Percentiles rank a stretch among this genome's conserved stretches.
phyloP scores from a whole-genome alignment of 2,329 filamentous ascomycete genomes.

The Venturia aucupariae region DNA sequence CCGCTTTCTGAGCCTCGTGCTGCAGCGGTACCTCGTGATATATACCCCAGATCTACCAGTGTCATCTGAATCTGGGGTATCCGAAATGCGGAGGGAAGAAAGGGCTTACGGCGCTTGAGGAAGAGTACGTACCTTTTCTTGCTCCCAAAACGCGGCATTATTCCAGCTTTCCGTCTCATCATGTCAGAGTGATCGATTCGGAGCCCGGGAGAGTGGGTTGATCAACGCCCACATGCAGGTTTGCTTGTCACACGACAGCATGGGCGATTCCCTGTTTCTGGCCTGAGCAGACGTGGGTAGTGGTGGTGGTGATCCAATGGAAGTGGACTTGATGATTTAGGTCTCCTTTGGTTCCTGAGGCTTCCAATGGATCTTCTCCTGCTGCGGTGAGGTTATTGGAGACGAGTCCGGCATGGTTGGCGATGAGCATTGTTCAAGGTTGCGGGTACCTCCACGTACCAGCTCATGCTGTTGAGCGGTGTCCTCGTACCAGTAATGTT shows the following conservation, averaged over 20 bases:
- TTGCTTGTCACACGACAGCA: neutral
- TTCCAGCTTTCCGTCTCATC: neutral
- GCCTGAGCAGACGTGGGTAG: no score
- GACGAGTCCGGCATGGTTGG: neutral
- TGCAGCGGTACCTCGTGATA: neutral
- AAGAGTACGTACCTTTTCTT: neutral
- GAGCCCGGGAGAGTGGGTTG: neutral
- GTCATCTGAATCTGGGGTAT: neutral
- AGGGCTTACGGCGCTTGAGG: neutral
- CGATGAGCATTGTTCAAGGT: neutral
- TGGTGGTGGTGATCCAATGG: neutral
- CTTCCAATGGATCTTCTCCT: neutral
- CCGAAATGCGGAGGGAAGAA: neutral
- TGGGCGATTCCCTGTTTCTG: neutral
- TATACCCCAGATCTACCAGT: neutral
- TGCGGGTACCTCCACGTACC: neutral
- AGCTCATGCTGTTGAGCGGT: neutral
- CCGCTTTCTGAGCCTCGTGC: neutral
- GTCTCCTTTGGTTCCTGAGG: neutral
- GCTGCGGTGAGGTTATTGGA: neutral
- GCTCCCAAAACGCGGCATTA: neutral
- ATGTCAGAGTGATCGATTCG: neutral
- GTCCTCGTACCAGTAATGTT: no score
- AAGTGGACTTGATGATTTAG: neutral
- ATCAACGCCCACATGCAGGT: neutral